Base-by-base conservation (phyloP, 306 rosid species). In the Prunus campanulata region DNA sequence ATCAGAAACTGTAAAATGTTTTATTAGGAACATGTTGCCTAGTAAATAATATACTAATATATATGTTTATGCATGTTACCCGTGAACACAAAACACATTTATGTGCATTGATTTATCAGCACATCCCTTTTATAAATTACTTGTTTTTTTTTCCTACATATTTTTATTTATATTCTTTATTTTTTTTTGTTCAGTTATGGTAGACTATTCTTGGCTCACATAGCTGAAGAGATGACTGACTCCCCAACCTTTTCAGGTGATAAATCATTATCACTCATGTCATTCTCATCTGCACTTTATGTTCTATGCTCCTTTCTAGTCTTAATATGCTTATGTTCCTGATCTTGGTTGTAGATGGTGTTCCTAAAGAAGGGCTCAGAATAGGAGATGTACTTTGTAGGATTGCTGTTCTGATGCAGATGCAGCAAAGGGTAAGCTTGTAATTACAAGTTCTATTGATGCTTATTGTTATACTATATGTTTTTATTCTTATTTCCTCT, bases 301-400 rank as follows among this genome's bases (percentile, higher is more conserved):
- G 14, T 46, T 61, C 7, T 29, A 42, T 72, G 67, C 59, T 11
- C 11, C 46, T 66, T 64, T 44, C 71, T 72, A 13, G 52, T 74
- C 77, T 44, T 49, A 44, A 47, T 47, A 49, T 27, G 2, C 62
- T 82, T 22, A 52, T 72, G 50, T 77, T 60, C 55, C 64, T 78
- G 44, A 80, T 85, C 52, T 79, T 75, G 52, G 73, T 60, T 86
- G 81, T 70, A 96, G 99, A 96, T 74, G 99, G 99, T 56, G 99
- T 96, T 80, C 99, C 99, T 24, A 96, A 95, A 83, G 99, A 96
- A 77, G 99, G 99, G 74, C 96, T 96, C 62, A 85, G 97, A 77
- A 89, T 92, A 82, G 89, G 72, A 72, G 99, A 96, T 61, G 99
- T 96, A 49, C 96, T 96, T 49, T 93, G 91, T 82, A 89, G 99